phyloP scores from a whole-genome alignment of 2,329 filamentous ascomycete species.

The Proliferodiscus dingleyae region DNA sequence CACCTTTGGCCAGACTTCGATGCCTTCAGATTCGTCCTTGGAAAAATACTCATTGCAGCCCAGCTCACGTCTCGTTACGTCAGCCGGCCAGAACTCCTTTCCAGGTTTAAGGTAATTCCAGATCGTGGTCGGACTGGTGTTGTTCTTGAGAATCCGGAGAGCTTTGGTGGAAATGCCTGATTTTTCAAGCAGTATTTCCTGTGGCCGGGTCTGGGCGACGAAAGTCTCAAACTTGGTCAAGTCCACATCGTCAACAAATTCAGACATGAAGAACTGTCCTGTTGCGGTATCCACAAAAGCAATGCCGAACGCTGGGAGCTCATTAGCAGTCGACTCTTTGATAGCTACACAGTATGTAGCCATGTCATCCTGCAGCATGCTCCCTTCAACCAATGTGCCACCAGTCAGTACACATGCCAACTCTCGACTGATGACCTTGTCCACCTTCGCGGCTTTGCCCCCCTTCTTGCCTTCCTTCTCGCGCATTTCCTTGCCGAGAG shows the following conservation, averaged over 20 bases:
- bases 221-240: constrained; percentile 97
- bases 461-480: constrained; percentile 56
- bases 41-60: constrained; percentile 75
- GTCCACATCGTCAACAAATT: constrained; percentile 87
- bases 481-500: constrained; percentile 96
- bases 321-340: constrained; percentile 71
- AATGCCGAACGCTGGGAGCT: constrained; percentile 79
- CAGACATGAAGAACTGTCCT: constrained; percentile 88
- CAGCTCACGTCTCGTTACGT: constrained; percentile 76
- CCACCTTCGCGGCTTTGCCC: constrained; percentile 53
- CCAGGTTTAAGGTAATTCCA: constrained; percentile 90
- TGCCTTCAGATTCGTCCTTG: constrained; percentile 44
- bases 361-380: constrained; percentile 98
- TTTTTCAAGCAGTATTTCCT: constrained; percentile 87
- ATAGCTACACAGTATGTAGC: constrained; percentile 94
- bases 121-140: constrained; percentile 84
- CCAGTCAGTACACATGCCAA: constrained; percentile 85
- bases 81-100: constrained; percentile 87
- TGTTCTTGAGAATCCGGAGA: constrained; percentile 91
- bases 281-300: constrained; percentile 94
- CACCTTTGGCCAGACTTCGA: constrained; percentile 68
- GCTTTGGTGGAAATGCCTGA: constrained; percentile 81
- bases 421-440: constrained; percentile 91
- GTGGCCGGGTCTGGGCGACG: constrained; percentile 83
- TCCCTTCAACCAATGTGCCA: constrained; percentile 88